phyloP scores from a whole-genome alignment of 2,329 filamentous ascomycete genomes.

The Neurospora crassa region DNA sequence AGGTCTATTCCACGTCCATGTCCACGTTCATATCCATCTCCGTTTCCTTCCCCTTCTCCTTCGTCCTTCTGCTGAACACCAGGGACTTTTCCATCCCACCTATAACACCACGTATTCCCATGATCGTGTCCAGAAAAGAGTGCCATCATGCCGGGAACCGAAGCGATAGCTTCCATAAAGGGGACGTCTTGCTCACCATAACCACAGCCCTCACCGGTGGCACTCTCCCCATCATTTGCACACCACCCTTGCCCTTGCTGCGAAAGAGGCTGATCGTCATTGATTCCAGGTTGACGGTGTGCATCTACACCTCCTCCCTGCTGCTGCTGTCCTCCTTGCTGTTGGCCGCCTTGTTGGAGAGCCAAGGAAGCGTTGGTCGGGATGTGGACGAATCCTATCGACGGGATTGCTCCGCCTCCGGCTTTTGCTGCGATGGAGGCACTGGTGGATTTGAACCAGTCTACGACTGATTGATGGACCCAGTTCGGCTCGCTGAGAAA shows the following conservation, averaged over 20 bases:
- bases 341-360: slow-evolving; percentile 14
- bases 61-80: slow-evolving; percentile 2
- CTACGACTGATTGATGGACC: slow-evolving; percentile 33
- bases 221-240: slow-evolving; percentile 16
- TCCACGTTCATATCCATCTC: background rate
- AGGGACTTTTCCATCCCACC: slow-evolving; percentile 19
- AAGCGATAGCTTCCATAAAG: slow-evolving; percentile 47
- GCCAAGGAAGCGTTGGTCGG: slow-evolving; percentile 25
- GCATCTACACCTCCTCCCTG: slow-evolving; percentile 13
- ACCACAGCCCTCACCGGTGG: slow-evolving; percentile 17
- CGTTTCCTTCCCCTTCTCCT: slow-evolving; percentile 29
- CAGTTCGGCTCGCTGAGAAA: slow-evolving; percentile 25
- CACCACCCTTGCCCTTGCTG: slow-evolving; percentile 26
- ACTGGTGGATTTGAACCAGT: slow-evolving; percentile 33
- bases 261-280: slow-evolving; percentile 22
- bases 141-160: slow-evolving; percentile 38
- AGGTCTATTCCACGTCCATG: slow-evolving; percentile 20
- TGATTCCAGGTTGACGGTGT: slow-evolving; percentile 24
- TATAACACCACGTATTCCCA: slow-evolving; percentile 40
- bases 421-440: slow-evolving; percentile 22
- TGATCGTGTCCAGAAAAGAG: slow-evolving; percentile 54
- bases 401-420: slow-evolving; percentile 27
- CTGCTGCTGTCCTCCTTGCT: background rate
- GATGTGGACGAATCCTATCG: slow-evolving; percentile 41
- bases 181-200: slow-evolving; percentile 37